Percentiles rank a stretch among this genome's conserved stretches.
phyloP scores from a whole-genome alignment of 768 basidiomycete species.

The Amanita rubescens region DNA sequence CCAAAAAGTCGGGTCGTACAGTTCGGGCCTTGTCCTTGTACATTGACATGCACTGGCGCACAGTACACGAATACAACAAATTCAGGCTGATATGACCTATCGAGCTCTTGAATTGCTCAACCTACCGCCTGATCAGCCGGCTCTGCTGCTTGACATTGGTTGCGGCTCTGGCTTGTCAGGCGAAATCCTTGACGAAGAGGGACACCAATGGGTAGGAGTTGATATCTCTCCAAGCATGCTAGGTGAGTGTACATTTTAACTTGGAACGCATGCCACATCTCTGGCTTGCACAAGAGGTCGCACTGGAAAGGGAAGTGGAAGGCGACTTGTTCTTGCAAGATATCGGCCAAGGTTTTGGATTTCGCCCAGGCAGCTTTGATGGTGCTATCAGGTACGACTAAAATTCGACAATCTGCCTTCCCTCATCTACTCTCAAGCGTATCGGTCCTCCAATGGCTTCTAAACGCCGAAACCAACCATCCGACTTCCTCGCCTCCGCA shows the following conservation, averaged over 20 bases:
- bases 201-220: slow-evolving; percentile 88
- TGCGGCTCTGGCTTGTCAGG: slow-evolving; percentile 97
- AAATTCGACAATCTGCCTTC: slow-evolving; percentile 1
- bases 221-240: slow-evolving; percentile 98
- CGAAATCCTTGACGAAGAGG: slow-evolving; percentile 92
- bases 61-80: slow-evolving; percentile 92
- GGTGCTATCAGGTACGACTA: slow-evolving; percentile 81
- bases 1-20: slow-evolving; percentile 65
- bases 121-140: slow-evolving; percentile 70
- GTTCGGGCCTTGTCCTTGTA: neutral
- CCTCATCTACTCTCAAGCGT: slow-evolving; percentile 45
- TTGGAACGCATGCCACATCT: neutral
- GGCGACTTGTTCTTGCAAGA: slow-evolving; percentile 97
- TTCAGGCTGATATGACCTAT: slow-evolving; percentile 97
- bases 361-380: slow-evolving; percentile 94
- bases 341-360: slow-evolving; percentile 97
- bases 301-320: slow-evolving; percentile 89
- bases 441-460: slow-evolving; percentile 97
- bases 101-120: slow-evolving; percentile 88
- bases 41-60: slow-evolving; percentile 14
- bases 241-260: slow-evolving; percentile 44
- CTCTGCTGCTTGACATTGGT: slow-evolving; percentile 90
- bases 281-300: slow-evolving; percentile 67
- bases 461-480: slow-evolving; percentile 92
- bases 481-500: slow-evolving; percentile 86